Evolutionary conservation across 257 asterid genomes (phyloP).

Genomic region (Solanum peruvianum): DNA sequence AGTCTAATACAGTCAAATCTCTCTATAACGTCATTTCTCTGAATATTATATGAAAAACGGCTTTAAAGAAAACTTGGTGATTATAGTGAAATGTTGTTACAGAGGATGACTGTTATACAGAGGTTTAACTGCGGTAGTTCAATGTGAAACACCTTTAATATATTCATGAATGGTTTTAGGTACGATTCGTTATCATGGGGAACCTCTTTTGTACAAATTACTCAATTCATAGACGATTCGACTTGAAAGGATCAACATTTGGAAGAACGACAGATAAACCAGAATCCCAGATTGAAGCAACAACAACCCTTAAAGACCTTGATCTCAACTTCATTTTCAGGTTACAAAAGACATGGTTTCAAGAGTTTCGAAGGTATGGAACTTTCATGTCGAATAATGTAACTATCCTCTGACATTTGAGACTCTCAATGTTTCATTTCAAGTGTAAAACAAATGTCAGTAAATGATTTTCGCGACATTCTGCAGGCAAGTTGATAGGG

Average conservation of each 20-base stretch:
- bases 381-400: neutral
- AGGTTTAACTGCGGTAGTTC: neutral
- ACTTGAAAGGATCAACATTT: slow-evolving; percentile 89
- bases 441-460: neutral
- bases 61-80: neutral
- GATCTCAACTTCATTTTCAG: slow-evolving; percentile 79
- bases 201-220: slow-evolving; percentile 72
- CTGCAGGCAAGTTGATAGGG: slow-evolving; percentile 36
- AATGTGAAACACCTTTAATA: neutral
- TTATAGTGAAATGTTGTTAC: neutral
- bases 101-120: neutral
- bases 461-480: neutral
- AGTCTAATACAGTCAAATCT: neutral
- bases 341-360: slow-evolving; percentile 76
- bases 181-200: slow-evolving; percentile 84
- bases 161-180: slow-evolving; percentile 25
- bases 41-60: neutral
- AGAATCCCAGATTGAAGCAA: slow-evolving; percentile 75
- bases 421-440: neutral
- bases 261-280: slow-evolving; percentile 86
- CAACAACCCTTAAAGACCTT: slow-evolving; percentile 84
- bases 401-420: neutral
- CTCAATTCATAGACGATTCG: slow-evolving; percentile 63
- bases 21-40: neutral
- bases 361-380: slow-evolving; percentile 68